Evolutionary conservation across 2,329 filamentous ascomycete genomes (phyloP).

Genomic region (Talaromyces sp.): DNA sequence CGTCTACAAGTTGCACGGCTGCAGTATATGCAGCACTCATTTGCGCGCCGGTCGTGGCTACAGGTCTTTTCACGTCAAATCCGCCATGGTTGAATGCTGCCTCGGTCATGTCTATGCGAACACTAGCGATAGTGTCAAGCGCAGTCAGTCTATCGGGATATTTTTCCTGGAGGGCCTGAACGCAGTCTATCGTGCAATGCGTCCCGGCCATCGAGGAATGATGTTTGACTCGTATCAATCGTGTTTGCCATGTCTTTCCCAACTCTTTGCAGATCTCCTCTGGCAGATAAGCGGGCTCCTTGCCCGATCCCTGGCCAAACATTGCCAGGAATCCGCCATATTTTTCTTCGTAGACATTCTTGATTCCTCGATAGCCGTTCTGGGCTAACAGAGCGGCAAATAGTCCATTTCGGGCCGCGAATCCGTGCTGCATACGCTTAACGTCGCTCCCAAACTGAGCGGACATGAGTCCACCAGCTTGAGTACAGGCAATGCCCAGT

Average conservation of each 20-base stretch:
- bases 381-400: neutral
- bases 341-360: neutral
- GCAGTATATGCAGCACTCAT: slow-evolving; percentile 39
- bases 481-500: slow-evolving; percentile 29
- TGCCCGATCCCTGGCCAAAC: slow-evolving; percentile 20
- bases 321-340: neutral
- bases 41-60: slow-evolving; percentile 38
- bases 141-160: slow-evolving; percentile 16
- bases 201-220: slow-evolving; percentile 38
- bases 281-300: slow-evolving; percentile 26
- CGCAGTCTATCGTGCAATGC: slow-evolving; percentile 36
- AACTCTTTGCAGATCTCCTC: slow-evolving; percentile 33
- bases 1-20: slow-evolving; percentile 38
- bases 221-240: slow-evolving; percentile 33
- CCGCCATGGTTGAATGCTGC: slow-evolving; percentile 36
- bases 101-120: slow-evolving; percentile 13
- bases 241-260: slow-evolving; percentile 36
- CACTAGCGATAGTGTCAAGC: slow-evolving; percentile 13
- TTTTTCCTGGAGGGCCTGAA: slow-evolving; percentile 30
- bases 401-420: slow-evolving; percentile 44
- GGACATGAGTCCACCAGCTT: slow-evolving; percentile 41
- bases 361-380: neutral
- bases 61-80: slow-evolving; percentile 33
- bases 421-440: slow-evolving; percentile 48
- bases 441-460: slow-evolving; percentile 43